These are phyloP conservation scores for Zygoascus biomembranicola DNA, from an alignment of 805 yeast genomes.

Conservation along the genomic window DNA sequence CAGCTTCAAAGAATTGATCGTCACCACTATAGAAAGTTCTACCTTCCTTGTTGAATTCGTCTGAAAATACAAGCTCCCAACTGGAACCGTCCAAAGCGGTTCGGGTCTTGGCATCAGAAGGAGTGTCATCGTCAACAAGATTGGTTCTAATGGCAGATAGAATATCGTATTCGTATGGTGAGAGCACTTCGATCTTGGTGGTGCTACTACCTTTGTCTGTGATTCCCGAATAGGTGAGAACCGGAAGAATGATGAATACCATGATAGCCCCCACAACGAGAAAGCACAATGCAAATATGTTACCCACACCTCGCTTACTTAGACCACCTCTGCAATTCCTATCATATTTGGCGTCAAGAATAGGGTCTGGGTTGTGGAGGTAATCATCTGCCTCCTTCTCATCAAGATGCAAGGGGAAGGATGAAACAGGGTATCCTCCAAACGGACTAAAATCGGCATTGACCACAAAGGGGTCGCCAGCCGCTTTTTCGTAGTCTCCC, in stretches of 20 bases:
- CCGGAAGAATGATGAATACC: conserved; percentile 77
- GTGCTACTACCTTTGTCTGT: conserved; percentile 19
- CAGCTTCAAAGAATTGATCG: conserved; percentile 86
- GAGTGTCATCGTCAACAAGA: conserved; percentile 71
- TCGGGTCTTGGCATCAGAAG: conserved; percentile 41
- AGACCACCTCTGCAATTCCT: conserved; percentile 21
- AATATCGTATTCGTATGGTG: conserved; percentile 49
- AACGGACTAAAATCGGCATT: conserved; percentile 55
- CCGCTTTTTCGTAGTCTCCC: conserved; percentile 9
- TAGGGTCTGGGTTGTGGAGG: conserved; percentile 92
- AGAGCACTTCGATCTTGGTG: conserved; percentile 33
- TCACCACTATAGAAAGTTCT: conserved; percentile 85
- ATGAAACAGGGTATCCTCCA: conserved; percentile 93
- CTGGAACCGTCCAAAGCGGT: conserved; percentile 49
- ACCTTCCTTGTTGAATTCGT: conserved; percentile 85
- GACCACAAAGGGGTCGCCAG: conserved; percentile 24
- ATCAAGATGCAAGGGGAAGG: conserved; percentile 83
- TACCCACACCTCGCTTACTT: conserved; percentile 30
- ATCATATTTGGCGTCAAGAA: conserved; percentile 80
- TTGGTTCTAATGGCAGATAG: conserved; percentile 51
- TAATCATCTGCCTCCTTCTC: conserved; percentile 95
- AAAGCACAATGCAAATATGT: conserved; percentile 34
- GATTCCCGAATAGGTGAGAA: conserved; percentile 72
- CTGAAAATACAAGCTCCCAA: conserved; percentile 80
- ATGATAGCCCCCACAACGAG: conserved; percentile 54